Evolutionary conservation across 2,329 filamentous ascomycete genomes (phyloP).

Genomic region (Pseudogymnoascus pannorum): DNA sequence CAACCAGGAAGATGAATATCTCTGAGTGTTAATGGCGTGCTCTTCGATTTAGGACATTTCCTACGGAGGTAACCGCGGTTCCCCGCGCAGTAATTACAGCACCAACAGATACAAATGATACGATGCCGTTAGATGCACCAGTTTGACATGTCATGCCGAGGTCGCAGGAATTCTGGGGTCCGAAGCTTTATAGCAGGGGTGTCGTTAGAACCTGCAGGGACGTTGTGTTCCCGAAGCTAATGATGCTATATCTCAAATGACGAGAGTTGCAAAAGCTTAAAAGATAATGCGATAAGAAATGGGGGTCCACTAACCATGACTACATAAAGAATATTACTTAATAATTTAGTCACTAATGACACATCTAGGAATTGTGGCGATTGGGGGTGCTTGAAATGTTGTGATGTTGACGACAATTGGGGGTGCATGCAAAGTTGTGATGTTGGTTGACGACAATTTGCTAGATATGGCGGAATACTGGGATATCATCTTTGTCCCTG

Average conservation of each 20-base stretch:
- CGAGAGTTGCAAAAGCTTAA: not conserved
- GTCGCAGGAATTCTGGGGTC: not conserved
- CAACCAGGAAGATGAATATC: not conserved
- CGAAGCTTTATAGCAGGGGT: not conserved
- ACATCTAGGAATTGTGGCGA: not conserved
- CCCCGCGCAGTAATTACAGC: not conserved
- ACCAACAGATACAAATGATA: not conserved
- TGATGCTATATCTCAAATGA: not conserved
- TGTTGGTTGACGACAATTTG: not conserved
- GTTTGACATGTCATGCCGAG: not conserved
- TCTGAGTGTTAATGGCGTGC: not conserved
- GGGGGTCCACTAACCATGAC: not conserved
- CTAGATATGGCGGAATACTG: not conserved
- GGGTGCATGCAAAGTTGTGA: not conserved
- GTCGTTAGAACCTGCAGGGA: not conserved
- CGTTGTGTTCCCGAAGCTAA: not conserved
- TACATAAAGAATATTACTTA: not conserved
- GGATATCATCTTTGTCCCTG: not conserved
- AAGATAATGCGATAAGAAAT: not conserved
- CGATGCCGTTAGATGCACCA: not conserved
- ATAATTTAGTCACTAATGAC: not conserved
- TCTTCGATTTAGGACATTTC: not conserved
- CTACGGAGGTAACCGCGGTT: not conserved
- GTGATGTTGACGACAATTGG: not conserved
- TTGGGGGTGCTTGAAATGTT: too few relatives aligned